Percentiles rank a stretch among this genome's conserved stretches.
Evolutionary conservation across 345 rosid genomes (phyloP).

Genomic region (Salix brachista): DNA sequence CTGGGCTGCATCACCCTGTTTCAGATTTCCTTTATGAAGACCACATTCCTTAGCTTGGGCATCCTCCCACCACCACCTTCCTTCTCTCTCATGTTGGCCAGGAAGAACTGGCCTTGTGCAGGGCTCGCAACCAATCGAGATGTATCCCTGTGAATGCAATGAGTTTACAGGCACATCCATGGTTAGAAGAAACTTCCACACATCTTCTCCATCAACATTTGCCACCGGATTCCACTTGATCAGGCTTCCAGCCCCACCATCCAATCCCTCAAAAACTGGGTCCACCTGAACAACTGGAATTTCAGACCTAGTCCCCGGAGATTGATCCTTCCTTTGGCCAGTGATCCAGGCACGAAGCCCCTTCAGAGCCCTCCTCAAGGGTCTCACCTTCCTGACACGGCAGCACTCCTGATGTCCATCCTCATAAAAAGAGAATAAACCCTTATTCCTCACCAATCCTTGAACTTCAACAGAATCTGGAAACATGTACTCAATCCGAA

Average conservation of each 20-base stretch:
- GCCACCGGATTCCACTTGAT: constrained; percentile 98
- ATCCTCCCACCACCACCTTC: constrained; percentile 99
- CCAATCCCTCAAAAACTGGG: constrained; percentile 83
- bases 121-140: constrained; percentile 96
- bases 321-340: constrained; percentile 94
- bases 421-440: constrained; percentile 86
- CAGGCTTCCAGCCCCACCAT: constrained; percentile 81
- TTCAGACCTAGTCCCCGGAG: constrained; percentile 84
- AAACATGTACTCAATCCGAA: constrained; percentile 84
- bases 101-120: constrained; percentile 94
- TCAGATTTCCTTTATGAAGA: constrained; percentile 81
- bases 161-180: constrained; percentile 86
- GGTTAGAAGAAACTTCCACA: constrained; percentile 80
- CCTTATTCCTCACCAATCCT: constrained; percentile 82
- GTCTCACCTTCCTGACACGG: constrained; percentile 94
- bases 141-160: constrained; percentile 68
- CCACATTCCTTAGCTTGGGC: constrained; percentile 97
- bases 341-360: constrained; percentile 97
- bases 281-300: constrained; percentile 86
- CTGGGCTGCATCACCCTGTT: constrained; percentile 38
- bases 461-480: constrained; percentile 96
- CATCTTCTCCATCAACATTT: constrained; percentile 61
- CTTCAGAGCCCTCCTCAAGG: constrained; percentile 78
- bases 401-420: constrained; percentile 99
- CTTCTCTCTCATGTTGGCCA: constrained; percentile 97